These are phyloP conservation scores for Kwoniella sp. DNA, from an alignment of 768 basidiomycete genomes.

Conservation along the genomic window DNA sequence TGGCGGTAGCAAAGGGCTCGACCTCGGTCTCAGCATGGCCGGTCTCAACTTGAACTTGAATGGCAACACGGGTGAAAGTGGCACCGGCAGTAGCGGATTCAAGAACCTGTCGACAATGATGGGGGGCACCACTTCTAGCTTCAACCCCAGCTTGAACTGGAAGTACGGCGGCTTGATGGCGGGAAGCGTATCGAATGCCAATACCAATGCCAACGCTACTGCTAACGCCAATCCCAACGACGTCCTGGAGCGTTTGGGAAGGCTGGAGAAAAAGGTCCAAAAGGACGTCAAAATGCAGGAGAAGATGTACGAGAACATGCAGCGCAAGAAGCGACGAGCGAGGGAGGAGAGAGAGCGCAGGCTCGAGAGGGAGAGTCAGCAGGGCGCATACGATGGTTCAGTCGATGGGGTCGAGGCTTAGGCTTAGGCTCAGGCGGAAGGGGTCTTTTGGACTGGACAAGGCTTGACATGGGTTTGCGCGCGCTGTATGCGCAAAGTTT, in stretches of 20 bases:
- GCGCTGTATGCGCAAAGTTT: too few species aligned
- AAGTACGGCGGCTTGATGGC: neutral
- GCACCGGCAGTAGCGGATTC: constrained; percentile 9
- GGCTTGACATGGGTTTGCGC: too few species aligned
- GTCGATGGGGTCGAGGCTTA: neutral
- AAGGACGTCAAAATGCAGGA: constrained; percentile 41
- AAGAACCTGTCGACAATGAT: too few species aligned
- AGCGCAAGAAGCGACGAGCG: constrained; percentile 21
- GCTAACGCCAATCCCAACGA: constrained; percentile 9
- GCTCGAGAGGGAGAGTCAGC: constrained; percentile 4
- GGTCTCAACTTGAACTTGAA: neutral
- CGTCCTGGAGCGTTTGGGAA: constrained; percentile 26
- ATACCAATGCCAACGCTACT: neutral
- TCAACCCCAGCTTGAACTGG: constrained; percentile 1
- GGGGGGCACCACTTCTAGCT: too few species aligned
- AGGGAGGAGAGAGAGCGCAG: constrained; percentile 22
- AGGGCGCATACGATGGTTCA: neutral
- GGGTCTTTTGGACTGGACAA: neutral
- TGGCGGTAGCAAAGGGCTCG: too few species aligned
- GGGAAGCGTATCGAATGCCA: neutral
- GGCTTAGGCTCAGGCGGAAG: too few species aligned
- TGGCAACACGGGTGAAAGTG: constrained; percentile 6
- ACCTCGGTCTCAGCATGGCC: neutral
- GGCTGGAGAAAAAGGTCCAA: constrained; percentile 40
- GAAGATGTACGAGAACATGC: constrained; percentile 23